Percentiles rank a stretch among this genome's conserved stretches.
Evolutionary conservation across 2,329 filamentous ascomycete genomes (phyloP).

Genomic region (Diaporthe australafricana): DNA sequence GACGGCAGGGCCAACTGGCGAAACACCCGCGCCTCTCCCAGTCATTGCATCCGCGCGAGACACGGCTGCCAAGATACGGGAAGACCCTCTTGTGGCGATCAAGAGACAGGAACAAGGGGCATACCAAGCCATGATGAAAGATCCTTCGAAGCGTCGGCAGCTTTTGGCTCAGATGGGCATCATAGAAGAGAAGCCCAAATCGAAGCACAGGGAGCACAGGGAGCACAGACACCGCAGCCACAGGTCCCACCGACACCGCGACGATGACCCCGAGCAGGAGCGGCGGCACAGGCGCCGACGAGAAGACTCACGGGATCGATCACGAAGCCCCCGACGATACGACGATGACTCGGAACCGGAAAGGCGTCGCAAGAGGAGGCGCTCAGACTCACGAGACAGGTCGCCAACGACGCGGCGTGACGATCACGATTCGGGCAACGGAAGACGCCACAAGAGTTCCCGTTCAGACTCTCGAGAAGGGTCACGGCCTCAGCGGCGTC

Average conservation of each 20-base stretch:
- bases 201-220: constrained; percentile 47
- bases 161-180: constrained; percentile 74
- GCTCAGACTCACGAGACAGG: constrained; percentile 57
- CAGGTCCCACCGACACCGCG: constrained; percentile 55
- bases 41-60: constrained; percentile 82
- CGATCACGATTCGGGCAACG: constrained; percentile 54
- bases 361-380: constrained; percentile 54
- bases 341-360: constrained; percentile 56
- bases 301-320: constrained; percentile 57
- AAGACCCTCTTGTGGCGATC: constrained; percentile 92
- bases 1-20: constrained; percentile 68
- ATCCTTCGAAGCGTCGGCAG: constrained; percentile 75
- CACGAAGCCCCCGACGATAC: constrained; percentile 51
- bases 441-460: constrained; percentile 54
- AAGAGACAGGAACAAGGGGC: constrained; percentile 90
- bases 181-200: constrained; percentile 55
- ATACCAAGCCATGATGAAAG: constrained; percentile 83
- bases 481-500: constrained; percentile 52
- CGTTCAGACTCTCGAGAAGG: constrained; percentile 58
- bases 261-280: constrained; percentile 54
- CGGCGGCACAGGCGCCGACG: constrained; percentile 55
- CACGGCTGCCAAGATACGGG: constrained; percentile 85
- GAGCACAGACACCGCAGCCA: constrained; percentile 59
- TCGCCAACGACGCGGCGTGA: constrained; percentile 59
- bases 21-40: constrained; percentile 66